Base-by-base conservation (phyloP, 2,329 filamentous ascomycete genomes). In the Alternaria sp. region DNA sequence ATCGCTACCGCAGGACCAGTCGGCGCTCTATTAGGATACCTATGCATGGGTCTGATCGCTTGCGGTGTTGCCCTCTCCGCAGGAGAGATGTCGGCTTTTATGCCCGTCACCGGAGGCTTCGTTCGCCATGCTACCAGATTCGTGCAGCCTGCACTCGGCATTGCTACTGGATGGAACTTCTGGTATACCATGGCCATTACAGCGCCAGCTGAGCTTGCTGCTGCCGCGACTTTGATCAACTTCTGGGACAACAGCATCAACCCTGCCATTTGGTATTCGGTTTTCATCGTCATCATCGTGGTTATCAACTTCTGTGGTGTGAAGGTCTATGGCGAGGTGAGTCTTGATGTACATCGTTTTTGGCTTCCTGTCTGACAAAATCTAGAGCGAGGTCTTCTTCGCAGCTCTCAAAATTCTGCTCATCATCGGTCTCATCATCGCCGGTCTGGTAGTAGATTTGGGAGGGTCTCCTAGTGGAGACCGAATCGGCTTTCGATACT, bases 141-240 rank as follows among this genome's bases (percentile, higher is more conserved):
- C 41, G 76, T 85, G 5, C 84, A 86, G 65, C 82, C 82, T 4
- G 83, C 83, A 0, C 69, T 84, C 41, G 81, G 54, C 32, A 48
- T 64, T 22, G 69, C 68, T 4, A 66, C 65, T 4, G 68, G 67
- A 30, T 68, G 63, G 62, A 67, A 67, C 45, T 61, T 59, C 51
- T 65, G 61, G 32, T 56, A 56, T 41, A 51, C 43, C 25, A 49
- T 49, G 43, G 45, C 38, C 16, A 56, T 60, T 12, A 32, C 48
- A 3, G 57, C 46, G 30, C 56, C 63, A 22, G 52, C 60, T 32
- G 90, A 93, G 72, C 81, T 93, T 30, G 90, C 87, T 0, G 89
- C 89, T 0, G 87, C 89, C 1, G 90, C 89, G 7, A 80, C 92
- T 46, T 89, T 93, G 54, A 90, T 93, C 63, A 87, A 92, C 74